Conservation (phyloP, 768 basidiomycete genomes). For the button mushroom (Agaricus bisporus) region DNA sequence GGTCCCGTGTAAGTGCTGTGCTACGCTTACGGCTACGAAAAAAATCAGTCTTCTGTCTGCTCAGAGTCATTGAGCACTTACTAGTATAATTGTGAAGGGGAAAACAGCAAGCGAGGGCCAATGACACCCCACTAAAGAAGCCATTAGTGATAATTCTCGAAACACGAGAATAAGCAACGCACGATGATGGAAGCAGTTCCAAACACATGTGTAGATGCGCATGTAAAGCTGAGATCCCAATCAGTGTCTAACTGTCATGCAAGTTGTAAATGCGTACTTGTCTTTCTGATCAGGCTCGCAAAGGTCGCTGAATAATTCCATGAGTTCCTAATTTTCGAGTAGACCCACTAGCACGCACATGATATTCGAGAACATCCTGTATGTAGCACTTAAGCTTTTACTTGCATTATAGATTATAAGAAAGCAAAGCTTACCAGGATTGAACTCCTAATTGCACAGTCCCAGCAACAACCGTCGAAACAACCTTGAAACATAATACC, state of each 20-base stretch:
- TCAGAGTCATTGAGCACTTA: constrained; percentile 21
- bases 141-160: background rate
- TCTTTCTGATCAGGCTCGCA: constrained; percentile 40
- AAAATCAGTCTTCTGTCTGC: background rate
- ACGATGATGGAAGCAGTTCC: constrained; percentile 54
- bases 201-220: constrained; percentile 46
- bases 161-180: constrained; percentile 17
- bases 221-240: constrained; percentile 37
- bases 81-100: constrained; percentile 53
- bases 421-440: constrained; percentile 37
- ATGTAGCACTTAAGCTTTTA: background rate
- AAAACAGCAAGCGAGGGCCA: constrained; percentile 56
- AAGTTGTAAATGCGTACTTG: constrained; percentile 20
- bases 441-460: constrained; percentile 65
- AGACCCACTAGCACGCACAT: constrained; percentile 29
- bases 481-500: constrained; percentile 26
- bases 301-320: constrained; percentile 30
- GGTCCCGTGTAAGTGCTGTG: background rate
- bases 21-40: constrained; percentile 16
- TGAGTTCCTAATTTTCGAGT: background rate
- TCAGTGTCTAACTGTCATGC: background rate
- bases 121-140: constrained; percentile 53
- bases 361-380: constrained; percentile 57
- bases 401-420: background rate
- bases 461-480: constrained; percentile 54